Conservation (phyloP, 1,139 yeast genomes). For the Protomyces inundatus region DNA sequence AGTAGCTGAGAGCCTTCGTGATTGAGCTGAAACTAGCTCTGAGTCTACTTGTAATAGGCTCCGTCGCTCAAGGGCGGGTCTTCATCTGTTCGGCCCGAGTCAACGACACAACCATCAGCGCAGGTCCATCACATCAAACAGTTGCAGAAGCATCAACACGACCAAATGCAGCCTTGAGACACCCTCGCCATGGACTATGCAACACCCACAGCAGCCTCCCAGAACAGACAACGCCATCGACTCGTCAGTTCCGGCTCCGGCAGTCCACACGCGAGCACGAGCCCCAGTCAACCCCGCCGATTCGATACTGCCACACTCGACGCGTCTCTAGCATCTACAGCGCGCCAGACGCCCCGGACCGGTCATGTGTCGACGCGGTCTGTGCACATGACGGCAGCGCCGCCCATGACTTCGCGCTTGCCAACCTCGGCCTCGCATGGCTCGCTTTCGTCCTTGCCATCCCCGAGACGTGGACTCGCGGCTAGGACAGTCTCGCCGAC, state of each 20-base stretch:
- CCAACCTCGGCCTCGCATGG: constrained; percentile 9
- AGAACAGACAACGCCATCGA: neutral
- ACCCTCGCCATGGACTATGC: neutral
- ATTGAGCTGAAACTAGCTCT: too few species aligned
- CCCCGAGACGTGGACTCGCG: constrained; percentile 19
- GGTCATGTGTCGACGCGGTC: too few species aligned
- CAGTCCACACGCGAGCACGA: neutral
- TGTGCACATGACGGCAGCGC: too few species aligned
- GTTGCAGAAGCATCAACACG: neutral
- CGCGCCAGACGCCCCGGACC: too few species aligned
- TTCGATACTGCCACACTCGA: too few species aligned
- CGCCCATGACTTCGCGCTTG: neutral
- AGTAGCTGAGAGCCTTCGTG: too few species aligned
- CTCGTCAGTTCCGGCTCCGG: neutral
- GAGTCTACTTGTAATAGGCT: too few species aligned
- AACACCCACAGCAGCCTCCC: neutral
- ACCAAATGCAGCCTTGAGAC: neutral
- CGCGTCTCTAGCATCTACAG: too few species aligned
- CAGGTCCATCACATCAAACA: neutral
- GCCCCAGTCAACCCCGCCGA: neutral
- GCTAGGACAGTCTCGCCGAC: constrained; percentile 21
- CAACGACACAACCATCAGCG: neutral
- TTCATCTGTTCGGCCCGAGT: neutral
- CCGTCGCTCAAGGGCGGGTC: too few species aligned
- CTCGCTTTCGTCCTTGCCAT: constrained; percentile 4